Evolutionary conservation across 2,329 filamentous ascomycete genomes (phyloP), one percentile per base, ranked within the genome.

Genomic region (Leptosphaerulina australis): DNA sequence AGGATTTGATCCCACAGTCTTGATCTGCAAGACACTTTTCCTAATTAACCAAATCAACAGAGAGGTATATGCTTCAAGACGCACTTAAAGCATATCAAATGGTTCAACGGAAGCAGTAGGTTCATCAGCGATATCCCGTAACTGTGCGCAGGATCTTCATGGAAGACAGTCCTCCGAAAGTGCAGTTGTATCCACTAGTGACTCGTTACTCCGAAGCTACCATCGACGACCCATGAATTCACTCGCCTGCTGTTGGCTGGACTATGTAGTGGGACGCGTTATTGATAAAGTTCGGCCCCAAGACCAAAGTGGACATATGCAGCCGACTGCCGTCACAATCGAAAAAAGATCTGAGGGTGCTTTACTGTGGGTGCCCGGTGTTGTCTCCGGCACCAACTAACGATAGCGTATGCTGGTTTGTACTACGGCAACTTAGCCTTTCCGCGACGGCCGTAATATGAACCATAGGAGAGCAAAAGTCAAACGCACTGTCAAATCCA

Each of bases 371-470:
- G 25, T 20, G 20, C 30, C 12, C 40, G 48, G 48, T 15, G 1
- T 25, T 51, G 20, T 7, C 48, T 51, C 48, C 41, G 48, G 36
- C 36, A 30, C 48, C 36, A 45, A 22, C 30, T 12, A 36, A n/a
- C 12, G n/a, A 39, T 40, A 36, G 40, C 35, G 47, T 30, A 29
- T 20, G 29, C 35, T 50, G 47, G 25, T 35, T 35, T 41, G 29
- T 36, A 33, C 30, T 40, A 40, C 47, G 22, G 47, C 39, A 39
- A 28, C 28, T 40, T 49, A 35, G 24, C 25, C 40, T 36, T 50
- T 29, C 47, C 47, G 47, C 40, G 36, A 30, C 48, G 30, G 41
- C 48, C 48, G 30, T 31, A 25, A 15, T 41, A 41, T 35, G 29
- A 44, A 35, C 40, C 29, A 44, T 29, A 35, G 40, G 18, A 36